phyloP scores from a whole-genome alignment of 148 eudicot species.

The Camellia granthamiana region DNA sequence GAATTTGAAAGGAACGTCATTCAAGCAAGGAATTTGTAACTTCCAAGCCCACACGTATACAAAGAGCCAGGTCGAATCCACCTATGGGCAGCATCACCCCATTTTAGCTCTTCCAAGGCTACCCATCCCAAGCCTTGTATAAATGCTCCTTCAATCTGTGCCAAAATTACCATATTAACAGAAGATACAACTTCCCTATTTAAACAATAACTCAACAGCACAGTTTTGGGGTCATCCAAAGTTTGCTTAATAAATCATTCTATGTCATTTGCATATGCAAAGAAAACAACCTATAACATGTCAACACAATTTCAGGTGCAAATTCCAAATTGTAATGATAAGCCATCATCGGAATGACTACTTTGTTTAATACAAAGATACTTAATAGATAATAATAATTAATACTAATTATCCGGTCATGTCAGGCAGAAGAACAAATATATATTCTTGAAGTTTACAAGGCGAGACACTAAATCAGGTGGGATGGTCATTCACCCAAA shows the following conservation, averaged over 20 bases:
- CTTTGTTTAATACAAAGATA: background rate
- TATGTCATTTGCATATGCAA: background rate
- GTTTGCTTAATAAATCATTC: background rate
- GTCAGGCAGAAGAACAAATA: background rate
- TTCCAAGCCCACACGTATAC: slow-evolving; percentile 89
- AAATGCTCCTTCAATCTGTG: slow-evolving; percentile 98
- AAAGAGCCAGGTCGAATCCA: slow-evolving; percentile 82
- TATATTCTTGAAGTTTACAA: background rate
- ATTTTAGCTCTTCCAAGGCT: slow-evolving; percentile 93
- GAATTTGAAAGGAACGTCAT: slow-evolving; percentile 81
- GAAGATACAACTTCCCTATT: background rate
- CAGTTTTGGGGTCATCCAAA: background rate
- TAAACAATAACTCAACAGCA: background rate
- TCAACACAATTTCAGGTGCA: background rate
- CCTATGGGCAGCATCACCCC: slow-evolving; percentile 95
- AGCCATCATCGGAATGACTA: background rate
- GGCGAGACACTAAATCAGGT: background rate
- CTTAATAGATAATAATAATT: background rate
- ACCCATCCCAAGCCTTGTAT: slow-evolving; percentile 96
- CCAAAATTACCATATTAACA: slow-evolving; percentile 13
- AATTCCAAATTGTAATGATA: background rate
- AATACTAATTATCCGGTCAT: background rate
- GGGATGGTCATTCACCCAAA: background rate
- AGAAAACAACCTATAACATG: background rate
- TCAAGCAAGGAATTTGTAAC: slow-evolving; percentile 86